Evolutionary conservation across 2,329 filamentous ascomycete genomes (phyloP).

Genomic region (Iodosphaeria phyllophila): DNA sequence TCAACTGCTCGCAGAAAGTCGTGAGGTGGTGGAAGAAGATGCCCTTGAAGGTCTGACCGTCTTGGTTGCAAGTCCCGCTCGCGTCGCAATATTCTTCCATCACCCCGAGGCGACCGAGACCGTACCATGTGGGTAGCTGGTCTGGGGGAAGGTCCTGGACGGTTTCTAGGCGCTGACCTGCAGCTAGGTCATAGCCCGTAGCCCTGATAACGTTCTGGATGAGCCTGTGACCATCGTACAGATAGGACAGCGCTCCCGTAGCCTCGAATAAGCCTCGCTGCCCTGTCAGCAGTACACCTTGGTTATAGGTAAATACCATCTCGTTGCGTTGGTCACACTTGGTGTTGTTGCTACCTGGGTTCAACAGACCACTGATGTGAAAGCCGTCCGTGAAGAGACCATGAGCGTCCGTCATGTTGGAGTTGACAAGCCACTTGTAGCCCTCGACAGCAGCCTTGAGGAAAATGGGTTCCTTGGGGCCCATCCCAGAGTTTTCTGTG

Average conservation of each 20-base stretch:
- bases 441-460: slow-evolving; percentile 56
- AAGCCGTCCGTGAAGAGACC: slow-evolving; percentile 79
- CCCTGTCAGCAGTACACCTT: slow-evolving; percentile 74
- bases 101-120: slow-evolving; percentile 61
- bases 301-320: slow-evolving; percentile 92
- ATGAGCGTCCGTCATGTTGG: slow-evolving; percentile 61
- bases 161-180: slow-evolving; percentile 22
- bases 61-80: slow-evolving; percentile 55
- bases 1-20: slow-evolving; percentile 53
- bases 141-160: slow-evolving; percentile 13
- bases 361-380: slow-evolving; percentile 53
- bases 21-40: slow-evolving; percentile 86
- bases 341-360: slow-evolving; percentile 42
- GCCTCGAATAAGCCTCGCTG: slow-evolving; percentile 63
- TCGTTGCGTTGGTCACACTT: slow-evolving; percentile 67
- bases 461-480: slow-evolving; percentile 38
- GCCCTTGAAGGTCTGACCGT: slow-evolving; percentile 81
- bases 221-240: slow-evolving; percentile 64
- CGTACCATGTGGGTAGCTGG: slow-evolving; percentile 41
- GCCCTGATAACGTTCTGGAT: slow-evolving; percentile 56
- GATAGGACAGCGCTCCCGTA: slow-evolving; percentile 52
- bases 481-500: slow-evolving; percentile 15
- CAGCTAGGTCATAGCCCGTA: slow-evolving; percentile 51
- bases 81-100: slow-evolving; percentile 75
- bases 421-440: slow-evolving; percentile 62